phyloP scores from a whole-genome alignment of 352 stramenopile genomes.

The Elongisporangium anandrum region DNA sequence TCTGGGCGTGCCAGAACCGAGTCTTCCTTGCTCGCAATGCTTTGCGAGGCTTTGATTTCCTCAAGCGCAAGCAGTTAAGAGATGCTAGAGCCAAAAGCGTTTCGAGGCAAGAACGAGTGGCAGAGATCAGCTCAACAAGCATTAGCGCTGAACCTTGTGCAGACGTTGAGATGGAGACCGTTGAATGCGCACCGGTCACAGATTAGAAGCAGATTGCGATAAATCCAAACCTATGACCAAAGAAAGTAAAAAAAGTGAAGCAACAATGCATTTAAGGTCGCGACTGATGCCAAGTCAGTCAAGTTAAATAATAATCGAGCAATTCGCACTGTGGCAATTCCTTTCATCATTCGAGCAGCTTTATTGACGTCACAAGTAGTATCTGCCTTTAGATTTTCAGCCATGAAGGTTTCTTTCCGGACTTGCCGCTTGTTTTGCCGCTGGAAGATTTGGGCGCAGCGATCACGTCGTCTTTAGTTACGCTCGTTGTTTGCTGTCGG shows the following conservation, averaged over 20 bases:
- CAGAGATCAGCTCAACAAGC: slow-evolving; percentile 1
- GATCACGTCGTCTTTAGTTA: slow-evolving; percentile 9
- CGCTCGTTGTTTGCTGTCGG: slow-evolving; percentile 5
- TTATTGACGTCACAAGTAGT: not conserved
- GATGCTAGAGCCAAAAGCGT: slow-evolving; percentile 21
- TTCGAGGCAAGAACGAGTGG: slow-evolving; percentile 12
- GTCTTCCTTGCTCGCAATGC: slow-evolving; percentile 68
- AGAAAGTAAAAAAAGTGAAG: slow-evolving; percentile 3
- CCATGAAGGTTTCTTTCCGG: slow-evolving; percentile 67
- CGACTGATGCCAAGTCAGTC: slow-evolving; percentile 24
- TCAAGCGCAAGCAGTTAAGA: slow-evolving; percentile 56
- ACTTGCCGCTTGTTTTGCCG: slow-evolving; percentile 19
- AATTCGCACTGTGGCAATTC: not conserved
- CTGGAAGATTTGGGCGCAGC: slow-evolving; percentile 29
- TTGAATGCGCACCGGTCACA: not conserved
- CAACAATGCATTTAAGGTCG: slow-evolving; percentile 18
- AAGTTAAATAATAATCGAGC: not conserved
- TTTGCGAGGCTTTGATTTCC: slow-evolving; percentile 63
- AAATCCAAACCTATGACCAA: not conserved
- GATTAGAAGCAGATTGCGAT: not conserved
- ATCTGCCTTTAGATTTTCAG: slow-evolving; percentile 35
- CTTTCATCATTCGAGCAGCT: not conserved
- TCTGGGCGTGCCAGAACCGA: slow-evolving; percentile 41
- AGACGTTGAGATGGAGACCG: not conserved
- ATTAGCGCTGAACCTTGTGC: not conserved